These are phyloP conservation scores for Kluyveromyces nonfermentans DNA, from an alignment of 805 yeast genomes.

Conservation along the genomic window DNA sequence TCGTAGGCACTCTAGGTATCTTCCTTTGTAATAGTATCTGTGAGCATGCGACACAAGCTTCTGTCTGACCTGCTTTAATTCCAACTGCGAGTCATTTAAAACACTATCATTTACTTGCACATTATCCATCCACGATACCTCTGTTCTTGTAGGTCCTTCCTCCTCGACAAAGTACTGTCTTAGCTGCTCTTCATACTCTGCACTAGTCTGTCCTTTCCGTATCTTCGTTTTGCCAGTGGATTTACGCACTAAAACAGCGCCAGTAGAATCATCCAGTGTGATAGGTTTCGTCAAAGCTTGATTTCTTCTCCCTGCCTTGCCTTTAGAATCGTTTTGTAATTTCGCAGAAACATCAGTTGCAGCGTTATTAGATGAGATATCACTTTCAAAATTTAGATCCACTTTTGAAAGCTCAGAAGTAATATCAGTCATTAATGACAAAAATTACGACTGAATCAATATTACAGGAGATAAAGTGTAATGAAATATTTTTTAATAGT, in stretches of 20 bases:
- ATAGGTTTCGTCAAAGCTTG: conserved; percentile 20
- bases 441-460: too few relatives aligned
- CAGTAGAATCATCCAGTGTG: conserved; percentile 22
- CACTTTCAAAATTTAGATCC: neutral
- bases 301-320: conserved; percentile 5
- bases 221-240: conserved; percentile 39
- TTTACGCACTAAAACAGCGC: conserved; percentile 37
- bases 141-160: conserved; percentile 51
- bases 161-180: conserved; percentile 34
- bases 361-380: neutral
- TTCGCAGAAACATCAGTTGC: neutral
- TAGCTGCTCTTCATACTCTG: conserved; percentile 47
- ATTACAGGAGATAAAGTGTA: too few relatives aligned
- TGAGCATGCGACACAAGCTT: conserved; percentile 52
- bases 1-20: conserved; percentile 43
- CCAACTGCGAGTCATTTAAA: conserved; percentile 18
- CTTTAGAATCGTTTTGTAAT: neutral
- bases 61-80: conserved; percentile 45
- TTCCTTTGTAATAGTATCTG: conserved; percentile 45
- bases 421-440: neutral
- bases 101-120: conserved; percentile 9
- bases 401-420: neutral
- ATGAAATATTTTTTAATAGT: too few relatives aligned
- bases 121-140: conserved; percentile 25
- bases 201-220: conserved; percentile 66